Base-by-base conservation (phyloP, 306 rosid genomes). In the Sindora glabra region DNA sequence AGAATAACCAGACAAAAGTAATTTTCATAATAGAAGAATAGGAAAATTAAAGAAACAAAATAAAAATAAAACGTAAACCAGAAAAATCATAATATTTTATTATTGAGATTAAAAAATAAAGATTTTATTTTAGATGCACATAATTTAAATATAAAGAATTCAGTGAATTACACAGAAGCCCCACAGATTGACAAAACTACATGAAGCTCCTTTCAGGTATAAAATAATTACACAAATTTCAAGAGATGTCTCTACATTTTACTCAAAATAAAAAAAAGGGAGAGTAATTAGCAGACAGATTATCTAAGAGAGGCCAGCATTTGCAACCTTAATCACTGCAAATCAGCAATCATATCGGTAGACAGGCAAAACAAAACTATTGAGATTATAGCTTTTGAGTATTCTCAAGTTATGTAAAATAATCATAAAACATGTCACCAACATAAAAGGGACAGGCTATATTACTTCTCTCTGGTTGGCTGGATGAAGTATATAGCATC, bases 401-500 rank as follows among this genome's bases (percentile, higher is more conserved):
- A 41, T 12, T 62, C 56, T 65, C 70, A 59, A 46, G 59, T 18
- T 48, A 61, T 33, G 8, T 23, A 45, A 6, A 10, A 74, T 44
- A 30, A 62, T 37, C 1, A 44, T 2, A 17, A 29, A 26, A 15
- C 10, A 41, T 41, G 47, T 32, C 24, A 36, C 50, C 18, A 32
- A 39, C 24, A 32, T 12, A 29, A 55, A 47, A 48, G 45, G 30
- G n/a, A 34, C 39, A 26, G 32, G 64, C 19, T 64, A 37, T 68
- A 58, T 74, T 92, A 91, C 98, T 91, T 91, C 51, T 88, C 99
- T 82, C 70, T 72, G 29, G 94, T 76, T 37, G 99, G 99, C 73
- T 92, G 96, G 64, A 92, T 74, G 77, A 89, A 92, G 79, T 92
- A 92, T 81, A 92, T 83, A 66, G 96, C 95, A 83, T 92, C 99